Evolutionary conservation across 306 rosid species (phyloP), one percentile per base, ranked within the genome.

Genomic region (Dalbergia cultrata): DNA sequence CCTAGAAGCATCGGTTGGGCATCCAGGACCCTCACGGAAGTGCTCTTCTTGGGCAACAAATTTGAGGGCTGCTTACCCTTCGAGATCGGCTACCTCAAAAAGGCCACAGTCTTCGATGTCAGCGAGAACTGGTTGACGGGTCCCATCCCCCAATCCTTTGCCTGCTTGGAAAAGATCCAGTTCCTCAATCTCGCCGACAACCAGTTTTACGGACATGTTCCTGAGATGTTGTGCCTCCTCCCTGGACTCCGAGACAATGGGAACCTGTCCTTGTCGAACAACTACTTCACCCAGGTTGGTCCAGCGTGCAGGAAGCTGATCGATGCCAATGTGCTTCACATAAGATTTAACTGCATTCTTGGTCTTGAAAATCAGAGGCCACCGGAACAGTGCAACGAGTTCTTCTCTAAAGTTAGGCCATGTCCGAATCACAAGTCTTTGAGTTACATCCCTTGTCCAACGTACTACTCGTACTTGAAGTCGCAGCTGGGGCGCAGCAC

Each of bases 111-210:
- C n/a, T 89, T 93, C 56, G 97, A 90, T 41, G 94, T 71, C 5
- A 87, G 94, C 73, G 3, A 0, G 2, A 93, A 93, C 70, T 0
- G 0, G 0, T 12, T 93, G 11, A 82, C 85, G 0, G 97, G 97
- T 3, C 93, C 97, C 33, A 89, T 93, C 3, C 97, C 97, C 0
- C 53, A 13, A 6, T 91, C 97, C 1, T 91, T 93, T 34, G 89
- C 67, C 13, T 93, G 97, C 84, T 71, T 93, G 44, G 45, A 45
- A 1, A 87, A 58, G 14, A 83, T 86, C 0, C 79, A 49, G 59
- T 45, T 65, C 41, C 78, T 93, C 6, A 81, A 81, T 54, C 41
- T 93, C 22, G 87, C 84, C 2, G 5, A 1, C 0, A 93, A 93
- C 83, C 19, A 19, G 44, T 66, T 93, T 0, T 89, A 76, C 10